Evolutionary conservation across 2,329 filamentous ascomycete genomes (phyloP).

Genomic region (Aspergillus sp.): DNA sequence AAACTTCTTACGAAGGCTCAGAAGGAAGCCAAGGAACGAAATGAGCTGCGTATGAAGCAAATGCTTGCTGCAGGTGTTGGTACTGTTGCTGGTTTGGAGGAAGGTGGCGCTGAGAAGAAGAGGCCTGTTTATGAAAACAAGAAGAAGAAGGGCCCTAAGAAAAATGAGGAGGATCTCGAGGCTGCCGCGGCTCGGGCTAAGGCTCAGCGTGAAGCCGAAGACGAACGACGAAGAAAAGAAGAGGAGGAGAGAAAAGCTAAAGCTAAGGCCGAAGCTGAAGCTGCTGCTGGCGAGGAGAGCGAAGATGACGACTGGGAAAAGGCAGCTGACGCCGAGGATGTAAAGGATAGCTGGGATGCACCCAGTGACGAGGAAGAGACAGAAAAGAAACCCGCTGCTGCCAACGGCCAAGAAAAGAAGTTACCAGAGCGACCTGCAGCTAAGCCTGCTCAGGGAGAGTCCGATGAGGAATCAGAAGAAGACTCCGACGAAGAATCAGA

Average conservation of each 20-base stretch:
- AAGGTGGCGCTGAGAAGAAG: slow-evolving; percentile 64
- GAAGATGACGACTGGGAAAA: slow-evolving; percentile 83
- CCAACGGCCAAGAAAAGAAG: slow-evolving; percentile 11
- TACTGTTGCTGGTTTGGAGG: slow-evolving; percentile 46
- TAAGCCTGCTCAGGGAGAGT: slow-evolving; percentile 27
- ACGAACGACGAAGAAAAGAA: slow-evolving; percentile 63
- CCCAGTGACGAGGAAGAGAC: slow-evolving; percentile 60
- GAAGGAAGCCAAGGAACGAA: slow-evolving; percentile 47
- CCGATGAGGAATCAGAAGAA: slow-evolving; percentile 45
- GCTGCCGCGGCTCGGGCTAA: slow-evolving; percentile 49
- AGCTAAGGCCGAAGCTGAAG: slow-evolving; percentile 75
- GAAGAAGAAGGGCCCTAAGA: slow-evolving; percentile 72
- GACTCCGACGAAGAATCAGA: slow-evolving; percentile 56
- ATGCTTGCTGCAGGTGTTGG: slow-evolving; percentile 48
- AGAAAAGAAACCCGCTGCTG: slow-evolving; percentile 14
- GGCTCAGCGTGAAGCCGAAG: slow-evolving; percentile 49
- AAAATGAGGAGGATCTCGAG: slow-evolving; percentile 57
- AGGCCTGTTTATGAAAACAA: slow-evolving; percentile 71
- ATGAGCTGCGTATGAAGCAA: slow-evolving; percentile 51
- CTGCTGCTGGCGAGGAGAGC: slow-evolving; percentile 51
- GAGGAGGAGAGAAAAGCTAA: slow-evolving; percentile 73
- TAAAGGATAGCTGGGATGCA: slow-evolving; percentile 96
- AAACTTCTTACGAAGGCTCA: slow-evolving; percentile 52
- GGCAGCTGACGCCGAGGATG: slow-evolving; percentile 70
- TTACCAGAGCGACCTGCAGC: slow-evolving; percentile 21